phyloP scores from a whole-genome alignment of 2,329 filamentous ascomycete species.

The Ophiostoma sp. region DNA sequence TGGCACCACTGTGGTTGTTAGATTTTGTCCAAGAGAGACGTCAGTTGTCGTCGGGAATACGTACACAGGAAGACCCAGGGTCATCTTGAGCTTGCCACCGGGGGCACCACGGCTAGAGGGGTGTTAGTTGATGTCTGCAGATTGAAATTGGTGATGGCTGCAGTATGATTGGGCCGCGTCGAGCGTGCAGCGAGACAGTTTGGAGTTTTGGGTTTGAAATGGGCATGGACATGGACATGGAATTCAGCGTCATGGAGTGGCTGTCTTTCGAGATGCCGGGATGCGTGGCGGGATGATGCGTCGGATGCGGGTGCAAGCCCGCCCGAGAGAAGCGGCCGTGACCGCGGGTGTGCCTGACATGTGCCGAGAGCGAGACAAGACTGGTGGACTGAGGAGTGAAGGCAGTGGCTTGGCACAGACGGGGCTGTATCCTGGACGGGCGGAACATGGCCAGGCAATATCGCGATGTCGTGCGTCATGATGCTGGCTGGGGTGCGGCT shows the following conservation, averaged over 20 bases:
- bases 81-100: conserved; percentile 99
- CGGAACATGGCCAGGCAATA: background rate
- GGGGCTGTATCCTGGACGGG: background rate
- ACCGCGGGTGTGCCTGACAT: no score
- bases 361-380: background rate
- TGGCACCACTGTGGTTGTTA: conserved; percentile 59
- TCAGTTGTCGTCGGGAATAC: background rate
- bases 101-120: conserved; percentile 72
- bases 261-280: background rate
- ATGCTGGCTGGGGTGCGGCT: background rate
- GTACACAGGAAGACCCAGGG: conserved; percentile 91
- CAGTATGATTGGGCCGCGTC: background rate
- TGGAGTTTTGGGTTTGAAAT: background rate
- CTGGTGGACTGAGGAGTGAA: background rate
- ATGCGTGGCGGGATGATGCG: background rate
- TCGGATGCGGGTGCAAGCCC: background rate
- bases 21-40: background rate
- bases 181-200: background rate
- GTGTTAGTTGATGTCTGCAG: conserved; percentile 9
- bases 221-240: background rate
- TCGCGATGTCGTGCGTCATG: background rate
- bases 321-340: no score
- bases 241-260: background rate
- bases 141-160: background rate
- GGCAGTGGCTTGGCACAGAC: background rate